Conservation (phyloP, 176 grass and related monocot species). For the Neostapfia colusana region DNA sequence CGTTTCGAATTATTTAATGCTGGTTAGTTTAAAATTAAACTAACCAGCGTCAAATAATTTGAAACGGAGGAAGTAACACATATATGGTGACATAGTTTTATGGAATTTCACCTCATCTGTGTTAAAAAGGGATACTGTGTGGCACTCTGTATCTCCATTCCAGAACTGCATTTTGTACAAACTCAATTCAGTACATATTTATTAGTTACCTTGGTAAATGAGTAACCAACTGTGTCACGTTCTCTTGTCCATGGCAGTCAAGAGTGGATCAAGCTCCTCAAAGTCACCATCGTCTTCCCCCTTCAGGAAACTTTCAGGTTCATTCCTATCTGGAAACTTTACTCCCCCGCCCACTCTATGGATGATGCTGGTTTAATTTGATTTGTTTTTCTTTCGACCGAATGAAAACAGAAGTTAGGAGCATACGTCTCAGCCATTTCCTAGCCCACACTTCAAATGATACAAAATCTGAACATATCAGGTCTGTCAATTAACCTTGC, state of each 20-base stretch:
- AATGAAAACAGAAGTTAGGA: constrained; percentile 60
- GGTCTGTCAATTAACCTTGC: constrained; percentile 48
- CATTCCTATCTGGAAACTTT: constrained; percentile 30
- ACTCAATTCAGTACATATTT: neutral
- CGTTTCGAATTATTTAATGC: too few relatives aligned
- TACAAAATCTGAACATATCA: constrained; percentile 61
- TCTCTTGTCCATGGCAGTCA: constrained; percentile 37
- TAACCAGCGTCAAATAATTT: too few relatives aligned
- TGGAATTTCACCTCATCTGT: neutral
- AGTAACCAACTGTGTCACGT: constrained; percentile 28
- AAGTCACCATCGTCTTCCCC: constrained; percentile 67
- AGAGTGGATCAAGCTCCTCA: constrained; percentile 44
- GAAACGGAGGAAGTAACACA: too few relatives aligned
- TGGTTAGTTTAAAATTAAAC: too few relatives aligned
- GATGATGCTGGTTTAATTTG: constrained; percentile 27
- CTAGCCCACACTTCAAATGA: constrained; percentile 46
- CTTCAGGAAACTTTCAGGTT: constrained; percentile 65
- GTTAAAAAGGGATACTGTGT: neutral
- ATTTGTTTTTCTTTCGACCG: constrained; percentile 35
- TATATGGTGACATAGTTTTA: neutral
- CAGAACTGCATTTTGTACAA: neutral
- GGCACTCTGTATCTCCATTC: too few relatives aligned
- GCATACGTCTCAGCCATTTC: constrained; percentile 66
- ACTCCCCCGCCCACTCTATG: neutral
- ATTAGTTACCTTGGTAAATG: constrained; percentile 18